Base-by-base conservation (phyloP, 177 flowering plant species). In the Telopea speciosissima region DNA sequence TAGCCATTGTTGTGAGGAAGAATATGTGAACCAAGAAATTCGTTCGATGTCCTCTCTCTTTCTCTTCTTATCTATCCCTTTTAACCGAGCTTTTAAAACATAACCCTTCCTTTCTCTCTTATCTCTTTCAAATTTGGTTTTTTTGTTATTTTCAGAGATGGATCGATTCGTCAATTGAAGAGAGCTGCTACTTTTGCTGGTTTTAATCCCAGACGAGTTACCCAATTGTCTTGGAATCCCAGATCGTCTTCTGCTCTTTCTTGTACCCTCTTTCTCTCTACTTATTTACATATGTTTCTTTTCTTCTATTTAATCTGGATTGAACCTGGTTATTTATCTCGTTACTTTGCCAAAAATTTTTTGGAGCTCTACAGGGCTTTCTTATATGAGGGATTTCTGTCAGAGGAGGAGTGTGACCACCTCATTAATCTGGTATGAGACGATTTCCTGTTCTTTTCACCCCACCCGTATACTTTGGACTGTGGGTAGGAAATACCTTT, bases 331-430 rank as follows among this genome's bases (percentile, higher is more conserved):
- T 36, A 24, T 45, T 66, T 1, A 4, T n/a, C 65, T 13, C 21
- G 25, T 1, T 59, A 17, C 17, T 24, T 45, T 67, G 70, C 14
- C n/a, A 45, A 24, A 44, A 1, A 1, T 28, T n/a, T 3, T 22
- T 33, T 72, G 65, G 36, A 61, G 16, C 33, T 67, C 8, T 78
- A 61, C 82, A 92, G 97, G 87, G 95, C 96, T 3, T 93, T 96
- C 76, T 23, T 87, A 49, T 86, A 89, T 63, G 77, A 80, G 74
- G 82, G 84, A 7, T 90, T 96, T 77, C 82, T 93, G 28, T 76
- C 92, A 8, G 83, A 83, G 22, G 85, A 83, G 67, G 98, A 96
- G 79, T 96, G 99, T 79, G 97, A 93, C 77, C 99, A 96, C 79
- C 85, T 96, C 49, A 83, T 91, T 63, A 19, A 60, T 49, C 81